These are phyloP conservation scores for Stephania japonica DNA, from an alignment of 164 flowering plant species.

Conservation along the genomic window DNA sequence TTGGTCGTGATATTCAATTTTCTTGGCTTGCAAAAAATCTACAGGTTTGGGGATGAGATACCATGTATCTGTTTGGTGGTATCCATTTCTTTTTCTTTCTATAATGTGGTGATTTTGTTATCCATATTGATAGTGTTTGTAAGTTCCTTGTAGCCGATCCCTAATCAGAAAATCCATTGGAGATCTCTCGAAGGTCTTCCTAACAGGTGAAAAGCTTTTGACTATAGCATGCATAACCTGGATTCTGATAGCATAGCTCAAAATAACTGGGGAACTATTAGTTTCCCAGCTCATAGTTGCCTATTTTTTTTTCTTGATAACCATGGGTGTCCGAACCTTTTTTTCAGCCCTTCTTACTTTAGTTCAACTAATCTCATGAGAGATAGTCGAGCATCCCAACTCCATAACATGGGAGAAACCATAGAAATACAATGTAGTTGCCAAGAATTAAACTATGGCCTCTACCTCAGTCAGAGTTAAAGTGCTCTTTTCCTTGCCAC, in stretches of 20 bases:
- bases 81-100: neutral
- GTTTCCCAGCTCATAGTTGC: too few relatives aligned
- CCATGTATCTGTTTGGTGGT: too few relatives aligned
- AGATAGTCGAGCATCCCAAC: too few relatives aligned
- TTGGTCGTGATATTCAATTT: constrained; percentile 74
- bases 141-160: constrained; percentile 56
- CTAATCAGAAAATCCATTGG: constrained; percentile 85
- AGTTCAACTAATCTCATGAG: too few relatives aligned
- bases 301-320: too few relatives aligned
- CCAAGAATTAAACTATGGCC: too few relatives aligned
- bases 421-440: too few relatives aligned
- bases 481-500: too few relatives aligned
- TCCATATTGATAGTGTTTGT: neutral
- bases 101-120: neutral
- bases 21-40: constrained; percentile 91
- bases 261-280: too few relatives aligned
- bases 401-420: too few relatives aligned
- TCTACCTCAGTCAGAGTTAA: too few relatives aligned
- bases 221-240: neutral
- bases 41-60: constrained; percentile 44
- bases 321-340: neutral
- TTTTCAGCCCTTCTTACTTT: too few relatives aligned
- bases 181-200: constrained; percentile 72
- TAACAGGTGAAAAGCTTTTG: constrained; percentile 47
- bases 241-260: neutral